Evolutionary conservation across 305 asterid genomes (phyloP).

Genomic region (Fraxinus nigra): DNA sequence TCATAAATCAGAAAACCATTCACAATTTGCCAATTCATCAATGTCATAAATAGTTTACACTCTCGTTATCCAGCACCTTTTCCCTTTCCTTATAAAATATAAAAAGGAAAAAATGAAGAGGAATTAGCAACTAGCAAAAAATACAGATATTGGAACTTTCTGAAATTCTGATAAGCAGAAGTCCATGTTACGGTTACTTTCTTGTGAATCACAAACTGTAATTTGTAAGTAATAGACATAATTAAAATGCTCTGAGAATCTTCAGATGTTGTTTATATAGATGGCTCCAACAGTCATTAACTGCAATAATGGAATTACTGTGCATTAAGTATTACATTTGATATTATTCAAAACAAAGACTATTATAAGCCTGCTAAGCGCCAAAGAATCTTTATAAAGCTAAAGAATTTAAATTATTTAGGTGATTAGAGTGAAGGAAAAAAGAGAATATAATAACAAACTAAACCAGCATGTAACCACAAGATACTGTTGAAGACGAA

Average conservation of each 20-base stretch:
- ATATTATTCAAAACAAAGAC: background rate
- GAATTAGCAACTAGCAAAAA: too few species aligned
- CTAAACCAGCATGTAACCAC: background rate
- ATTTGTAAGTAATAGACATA: background rate
- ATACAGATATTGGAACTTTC: conserved; percentile 13
- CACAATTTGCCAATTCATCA: conserved; percentile 17
- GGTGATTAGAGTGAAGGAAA: background rate
- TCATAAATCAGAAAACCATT: conserved; percentile 31
- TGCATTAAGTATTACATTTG: background rate
- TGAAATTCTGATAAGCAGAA: background rate
- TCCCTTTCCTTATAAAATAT: background rate
- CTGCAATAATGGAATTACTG: background rate
- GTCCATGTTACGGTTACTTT: background rate
- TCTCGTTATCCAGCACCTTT: background rate
- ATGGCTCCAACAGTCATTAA: conserved; percentile 10
- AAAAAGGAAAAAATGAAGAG: too few species aligned
- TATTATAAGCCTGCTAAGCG: conserved; percentile 2
- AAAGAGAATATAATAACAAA: conserved; percentile 4
- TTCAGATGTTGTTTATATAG: background rate
- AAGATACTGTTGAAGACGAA: too few species aligned
- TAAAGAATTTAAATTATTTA: conserved; percentile 6
- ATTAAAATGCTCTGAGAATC: background rate
- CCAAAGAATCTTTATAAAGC: conserved; percentile 2
- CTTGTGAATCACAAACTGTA: background rate
- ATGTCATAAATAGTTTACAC: background rate